Evolutionary conservation across 192 early-diverging fungal species (phyloP).

Genomic region (Gryganskiella cystojenkinii): DNA sequence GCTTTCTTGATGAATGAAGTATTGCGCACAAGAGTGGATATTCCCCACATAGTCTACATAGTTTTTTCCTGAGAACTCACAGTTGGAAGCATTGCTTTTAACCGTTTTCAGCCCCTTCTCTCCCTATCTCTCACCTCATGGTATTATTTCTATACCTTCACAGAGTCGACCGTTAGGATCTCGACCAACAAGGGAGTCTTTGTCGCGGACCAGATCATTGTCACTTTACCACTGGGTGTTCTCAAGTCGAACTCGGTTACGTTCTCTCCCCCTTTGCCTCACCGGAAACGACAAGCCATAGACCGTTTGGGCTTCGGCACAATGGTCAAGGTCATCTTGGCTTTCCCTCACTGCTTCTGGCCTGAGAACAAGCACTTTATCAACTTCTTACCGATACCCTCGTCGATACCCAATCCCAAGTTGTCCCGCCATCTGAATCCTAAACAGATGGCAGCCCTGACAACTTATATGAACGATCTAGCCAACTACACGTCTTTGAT

Average conservation of each 20-base stretch:
- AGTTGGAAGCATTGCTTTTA: too few species aligned
- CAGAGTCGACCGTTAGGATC: slow-evolving; percentile 36
- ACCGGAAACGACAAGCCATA: slow-evolving; percentile 45
- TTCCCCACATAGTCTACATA: too few species aligned
- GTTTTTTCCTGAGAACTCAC: too few species aligned
- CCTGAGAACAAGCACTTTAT: slow-evolving; percentile 46
- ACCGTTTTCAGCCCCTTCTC: background rate
- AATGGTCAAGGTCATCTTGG: slow-evolving; percentile 55
- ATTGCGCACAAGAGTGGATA: too few species aligned
- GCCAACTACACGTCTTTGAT: slow-evolving; percentile 51
- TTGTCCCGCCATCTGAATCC: slow-evolving; percentile 40
- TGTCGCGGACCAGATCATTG: slow-evolving; percentile 48
- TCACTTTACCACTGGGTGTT: slow-evolving; percentile 60
- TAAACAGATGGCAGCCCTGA: slow-evolving; percentile 41
- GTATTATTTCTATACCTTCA: background rate
- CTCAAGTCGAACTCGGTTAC: slow-evolving; percentile 44
- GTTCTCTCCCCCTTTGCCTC: slow-evolving; percentile 55
- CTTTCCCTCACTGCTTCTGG: slow-evolving; percentile 48
- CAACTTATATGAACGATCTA: slow-evolving; percentile 41
- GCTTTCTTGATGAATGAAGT: too few species aligned
- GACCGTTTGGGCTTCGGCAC: slow-evolving; percentile 54
- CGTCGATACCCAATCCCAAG: slow-evolving; percentile 33
- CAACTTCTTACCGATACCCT: slow-evolving; percentile 47
- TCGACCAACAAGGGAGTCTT: slow-evolving; percentile 45
- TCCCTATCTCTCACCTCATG: slow-evolving; percentile 1